Evolutionary conservation across 345 rosid species (phyloP).

Genomic region (Crucihimalaya himalaica): DNA sequence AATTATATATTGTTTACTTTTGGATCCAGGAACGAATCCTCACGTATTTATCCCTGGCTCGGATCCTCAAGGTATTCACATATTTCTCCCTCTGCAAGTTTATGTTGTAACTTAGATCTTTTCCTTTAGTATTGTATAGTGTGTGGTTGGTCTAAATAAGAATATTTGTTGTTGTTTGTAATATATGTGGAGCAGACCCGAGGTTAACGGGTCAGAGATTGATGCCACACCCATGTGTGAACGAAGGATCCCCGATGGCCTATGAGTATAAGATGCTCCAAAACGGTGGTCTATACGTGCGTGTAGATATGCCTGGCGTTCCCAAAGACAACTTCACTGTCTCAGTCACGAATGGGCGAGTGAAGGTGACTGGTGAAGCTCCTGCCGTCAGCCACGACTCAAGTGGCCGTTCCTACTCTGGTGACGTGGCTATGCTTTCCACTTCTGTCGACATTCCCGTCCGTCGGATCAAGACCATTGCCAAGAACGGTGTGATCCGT

Average conservation of each 20-base stretch:
- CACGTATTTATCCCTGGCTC: neutral
- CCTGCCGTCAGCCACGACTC: constrained; percentile 23
- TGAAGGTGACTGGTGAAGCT: constrained; percentile 21
- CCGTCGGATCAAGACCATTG: constrained; percentile 21
- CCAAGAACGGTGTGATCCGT: constrained; percentile 23
- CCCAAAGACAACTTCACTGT: constrained; percentile 25
- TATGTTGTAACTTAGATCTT: no score
- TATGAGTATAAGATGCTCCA: constrained; percentile 28
- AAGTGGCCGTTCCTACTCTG: constrained; percentile 3
- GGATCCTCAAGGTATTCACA: neutral
- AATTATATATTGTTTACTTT: no score
- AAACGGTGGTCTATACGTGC: constrained; percentile 25
- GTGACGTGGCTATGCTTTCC: constrained; percentile 23
- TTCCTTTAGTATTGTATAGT: no score
- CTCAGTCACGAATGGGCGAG: neutral
- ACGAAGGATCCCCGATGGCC: constrained; percentile 24
- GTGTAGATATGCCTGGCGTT: constrained; percentile 38
- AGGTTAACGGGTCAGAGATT: constrained; percentile 9
- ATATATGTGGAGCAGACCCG: neutral
- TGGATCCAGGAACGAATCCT: neutral
- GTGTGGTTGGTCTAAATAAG: neutral
- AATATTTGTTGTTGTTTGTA: neutral
- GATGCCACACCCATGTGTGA: constrained; percentile 25
- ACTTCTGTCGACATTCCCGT: neutral
- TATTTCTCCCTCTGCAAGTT: no score